Conservation (phyloP, 352 stramenopile genomes). For the Phytophthora kernoviae region DNA sequence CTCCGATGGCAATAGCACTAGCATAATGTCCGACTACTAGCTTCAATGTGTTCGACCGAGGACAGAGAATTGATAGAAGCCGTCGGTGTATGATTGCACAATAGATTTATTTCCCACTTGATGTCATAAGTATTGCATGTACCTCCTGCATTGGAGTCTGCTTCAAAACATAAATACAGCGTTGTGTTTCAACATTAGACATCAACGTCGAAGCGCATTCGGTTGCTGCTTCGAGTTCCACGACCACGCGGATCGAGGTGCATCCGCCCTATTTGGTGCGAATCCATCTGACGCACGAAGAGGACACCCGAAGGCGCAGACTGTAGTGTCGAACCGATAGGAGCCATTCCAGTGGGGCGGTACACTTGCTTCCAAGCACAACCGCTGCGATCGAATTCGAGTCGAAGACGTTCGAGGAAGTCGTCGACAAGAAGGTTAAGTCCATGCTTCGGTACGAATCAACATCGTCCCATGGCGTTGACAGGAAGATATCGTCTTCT, state of each 20-base stretch:
- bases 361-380: slow-evolving; percentile 33
- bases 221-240: slow-evolving; percentile 12
- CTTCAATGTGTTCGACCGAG: no score
- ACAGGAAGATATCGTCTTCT: slow-evolving; percentile 22
- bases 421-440: slow-evolving; percentile 31
- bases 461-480: slow-evolving; percentile 24
- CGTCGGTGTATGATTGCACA: no score
- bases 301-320: slow-evolving; percentile 21
- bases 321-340: slow-evolving; percentile 7
- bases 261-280: slow-evolving; percentile 19
- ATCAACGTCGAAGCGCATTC: slow-evolving; percentile 27
- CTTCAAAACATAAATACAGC: neutral
- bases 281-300: slow-evolving; percentile 29
- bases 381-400: slow-evolving; percentile 19
- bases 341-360: slow-evolving; percentile 10
- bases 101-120: neutral
- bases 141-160: no score
- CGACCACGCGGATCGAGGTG: slow-evolving; percentile 20
- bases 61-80: no score
- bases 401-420: slow-evolving; percentile 33
- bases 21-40: neutral
- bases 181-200: slow-evolving; percentile 14
- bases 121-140: no score
- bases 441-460: slow-evolving; percentile 37
- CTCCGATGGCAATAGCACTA: no score